Evolutionary conservation across 1,284 basidiomycete genomes (phyloP), one percentile per base, ranked within the genome.

Genomic region (Ustilago lituana): DNA sequence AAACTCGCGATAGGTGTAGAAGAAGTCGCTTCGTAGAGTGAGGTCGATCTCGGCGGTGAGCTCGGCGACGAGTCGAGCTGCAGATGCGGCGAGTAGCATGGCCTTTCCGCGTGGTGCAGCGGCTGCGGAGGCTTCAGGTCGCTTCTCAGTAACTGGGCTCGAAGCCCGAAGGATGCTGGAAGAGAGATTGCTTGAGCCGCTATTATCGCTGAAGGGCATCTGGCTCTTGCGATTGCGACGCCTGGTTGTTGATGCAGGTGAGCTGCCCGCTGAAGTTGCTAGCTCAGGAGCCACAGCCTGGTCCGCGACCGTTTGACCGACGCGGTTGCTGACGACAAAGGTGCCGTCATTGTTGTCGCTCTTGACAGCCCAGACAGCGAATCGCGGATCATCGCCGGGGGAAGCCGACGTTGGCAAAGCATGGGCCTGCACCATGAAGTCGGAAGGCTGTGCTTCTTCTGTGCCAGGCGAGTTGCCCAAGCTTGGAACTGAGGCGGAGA

Each of bases 41-140:
- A 70, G 53, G 50, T 78, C 77, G 49, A 78, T 77, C 45, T 70
- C 76, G 11, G 74, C 72, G 4, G 77, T 79, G 11, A 79, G 59
- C 59, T 78, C 76, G 6, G 76, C 76, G 33, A 79, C 64, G n/a
- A 79, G 52, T 5, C 64, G 62, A 12, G 69, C 60, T 20, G 62
- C 59, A 15, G 74, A 72, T 2, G 74, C 76, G 6, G 77, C 77
- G 4, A 78, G 48, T 23, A 78, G 39, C 29, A 61, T 51, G 0
- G 71, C 45, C 38, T 57, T 53, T 39, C 48, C 62, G 0, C 19
- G 37, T 24, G 43, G 2, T 11, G 48, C 5, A 17, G 15, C 15
- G 6, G 31, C 4, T 27, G 19, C 8, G 12, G 48, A 39, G 7
- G 19, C n/a, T 6, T 51, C 49, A 5, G 29, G 5, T 8, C 37